Base-by-base conservation (phyloP, 1,139 yeast species). In the Debaryomyces subglobosus region DNA sequence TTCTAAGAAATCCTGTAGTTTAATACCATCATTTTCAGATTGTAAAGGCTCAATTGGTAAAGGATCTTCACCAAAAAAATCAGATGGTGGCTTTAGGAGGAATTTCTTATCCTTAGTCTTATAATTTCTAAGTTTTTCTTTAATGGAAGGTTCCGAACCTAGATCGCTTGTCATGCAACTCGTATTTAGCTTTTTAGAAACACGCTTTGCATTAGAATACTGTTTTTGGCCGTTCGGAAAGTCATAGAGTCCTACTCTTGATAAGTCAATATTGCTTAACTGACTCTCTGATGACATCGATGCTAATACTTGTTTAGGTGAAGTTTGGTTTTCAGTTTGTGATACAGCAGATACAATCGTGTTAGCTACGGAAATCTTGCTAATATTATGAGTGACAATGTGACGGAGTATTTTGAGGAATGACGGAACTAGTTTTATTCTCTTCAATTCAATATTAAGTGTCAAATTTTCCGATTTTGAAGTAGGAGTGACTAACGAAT, bases 361-460 rank as follows among this genome's bases (percentile, higher is more conserved):
- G 21, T n/a, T 20, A 20, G 34, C 39, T 2, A 43, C 15, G 20
- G 46, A 43, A 36, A 43, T 21, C 7, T 43, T 43, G 21, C 13
- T 36, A 3, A 12, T n/a, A 36, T 36, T 37, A 4, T 24, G 12
- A 16, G 13, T 30, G 9, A 33, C 10, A 8, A 36, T 15, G 21
- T 9, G 27, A 1, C 23, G 20, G 9, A 43, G 21, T 16, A 29
- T 43, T n/a, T 30, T 36, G 15, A 13, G 15, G 21, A 43, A 6
- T 4, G 41, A 37, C 5, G 12, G 27, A 5, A 29, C 12, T 18
- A 39, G 29, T 13, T 39, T 24, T 4, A n/a, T 23, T 21, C 37
- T 29, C 27, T 27, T 43, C 25, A 43, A 21, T 36, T 20, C 40
- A 16, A 43, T 12, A 12, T 32, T 38, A 15, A 43, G 20, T 5